Evolutionary conservation across 345 rosid species (phyloP).

Genomic region (Hibiscus mutabilis): DNA sequence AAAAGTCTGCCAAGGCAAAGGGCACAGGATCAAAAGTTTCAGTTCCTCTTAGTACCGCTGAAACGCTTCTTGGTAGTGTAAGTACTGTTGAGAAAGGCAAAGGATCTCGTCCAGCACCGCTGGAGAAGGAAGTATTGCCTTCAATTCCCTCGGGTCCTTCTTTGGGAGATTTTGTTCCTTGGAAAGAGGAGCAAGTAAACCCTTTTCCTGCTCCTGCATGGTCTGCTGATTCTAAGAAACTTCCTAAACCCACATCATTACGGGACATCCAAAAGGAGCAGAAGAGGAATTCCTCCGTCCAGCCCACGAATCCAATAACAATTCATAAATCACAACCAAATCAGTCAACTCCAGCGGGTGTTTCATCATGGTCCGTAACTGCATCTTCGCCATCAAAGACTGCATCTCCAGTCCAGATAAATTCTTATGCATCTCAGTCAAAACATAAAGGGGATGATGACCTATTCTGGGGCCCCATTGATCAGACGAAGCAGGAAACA

Average conservation of each 20-base stretch:
- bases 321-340: constrained; percentile 49
- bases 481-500: constrained; percentile 64
- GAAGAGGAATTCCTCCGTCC: constrained; percentile 46
- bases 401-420: constrained; percentile 47
- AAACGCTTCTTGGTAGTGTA: constrained; percentile 41
- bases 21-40: constrained; percentile 45
- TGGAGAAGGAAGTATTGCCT: constrained; percentile 66
- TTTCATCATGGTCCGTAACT: constrained; percentile 46
- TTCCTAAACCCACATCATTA: constrained; percentile 59
- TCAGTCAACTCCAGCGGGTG: constrained; percentile 37
- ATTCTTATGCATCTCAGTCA: constrained; percentile 47
- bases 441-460: constrained; percentile 76
- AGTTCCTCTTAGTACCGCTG: constrained; percentile 31
- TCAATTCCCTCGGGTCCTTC: constrained; percentile 90
- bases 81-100: constrained; percentile 69
- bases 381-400: constrained; percentile 55
- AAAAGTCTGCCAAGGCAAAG: constrained; percentile 80
- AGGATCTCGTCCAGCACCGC: constrained; percentile 46
- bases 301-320: constrained; percentile 41
- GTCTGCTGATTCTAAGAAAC: constrained; percentile 68
- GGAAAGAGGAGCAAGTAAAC: constrained; percentile 65
- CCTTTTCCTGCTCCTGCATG: constrained; percentile 73
- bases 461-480: constrained; percentile 92
- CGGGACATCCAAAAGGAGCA: constrained; percentile 92
- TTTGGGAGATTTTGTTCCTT: constrained; percentile 88